Conservation (phyloP, 352 stramenopile species). For the Phytophthora ramorum region DNA sequence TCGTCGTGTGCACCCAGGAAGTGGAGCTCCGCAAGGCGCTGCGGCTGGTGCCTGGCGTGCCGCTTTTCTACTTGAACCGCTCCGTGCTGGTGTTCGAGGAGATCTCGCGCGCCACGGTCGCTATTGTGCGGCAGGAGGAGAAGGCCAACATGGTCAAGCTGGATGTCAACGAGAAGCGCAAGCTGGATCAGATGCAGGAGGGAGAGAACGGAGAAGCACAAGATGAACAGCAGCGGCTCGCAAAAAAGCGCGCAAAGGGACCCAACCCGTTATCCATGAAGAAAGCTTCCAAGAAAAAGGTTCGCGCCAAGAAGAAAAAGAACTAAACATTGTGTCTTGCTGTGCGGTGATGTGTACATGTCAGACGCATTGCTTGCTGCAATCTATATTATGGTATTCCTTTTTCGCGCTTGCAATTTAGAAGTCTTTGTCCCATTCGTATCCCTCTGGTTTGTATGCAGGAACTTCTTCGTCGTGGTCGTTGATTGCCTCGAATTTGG, state of each 20-base stretch:
- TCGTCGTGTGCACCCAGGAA: conserved; percentile 86
- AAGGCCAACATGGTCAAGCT: conserved; percentile 75
- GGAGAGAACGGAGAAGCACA: conserved; percentile 6
- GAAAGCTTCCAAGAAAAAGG: conserved; percentile 81
- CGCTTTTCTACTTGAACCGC: conserved; percentile 88
- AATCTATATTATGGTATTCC: conserved; percentile 32
- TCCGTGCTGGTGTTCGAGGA: conserved; percentile 90
- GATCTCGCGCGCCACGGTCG: conserved; percentile 77
- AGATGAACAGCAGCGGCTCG: conserved; percentile 40
- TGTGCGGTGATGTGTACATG: conserved; percentile 6
- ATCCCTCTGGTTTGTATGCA: conserved; percentile 68
- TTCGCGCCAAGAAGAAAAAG: conserved; percentile 83
- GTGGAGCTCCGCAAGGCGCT: conserved; percentile 83
- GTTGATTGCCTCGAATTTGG: conserved; percentile 92
- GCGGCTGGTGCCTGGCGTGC: conserved; percentile 70
- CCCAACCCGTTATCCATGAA: conserved; percentile 84
- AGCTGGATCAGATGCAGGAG: conserved; percentile 62
- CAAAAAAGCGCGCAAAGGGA: conserved; percentile 66
- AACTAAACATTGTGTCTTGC: conserved; percentile 19
- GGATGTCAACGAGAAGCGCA: conserved; percentile 79
- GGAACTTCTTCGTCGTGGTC: conserved; percentile 56
- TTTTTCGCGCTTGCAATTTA: conserved; percentile 41
- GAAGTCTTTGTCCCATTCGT: conserved; percentile 87
- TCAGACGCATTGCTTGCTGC: background rate
- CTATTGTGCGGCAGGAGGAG: conserved; percentile 84